Evolutionary conservation across 2,329 filamentous ascomycete genomes (phyloP), one percentile per base, ranked within the genome.

Genomic region (Pseudogymnoascus destructans): DNA sequence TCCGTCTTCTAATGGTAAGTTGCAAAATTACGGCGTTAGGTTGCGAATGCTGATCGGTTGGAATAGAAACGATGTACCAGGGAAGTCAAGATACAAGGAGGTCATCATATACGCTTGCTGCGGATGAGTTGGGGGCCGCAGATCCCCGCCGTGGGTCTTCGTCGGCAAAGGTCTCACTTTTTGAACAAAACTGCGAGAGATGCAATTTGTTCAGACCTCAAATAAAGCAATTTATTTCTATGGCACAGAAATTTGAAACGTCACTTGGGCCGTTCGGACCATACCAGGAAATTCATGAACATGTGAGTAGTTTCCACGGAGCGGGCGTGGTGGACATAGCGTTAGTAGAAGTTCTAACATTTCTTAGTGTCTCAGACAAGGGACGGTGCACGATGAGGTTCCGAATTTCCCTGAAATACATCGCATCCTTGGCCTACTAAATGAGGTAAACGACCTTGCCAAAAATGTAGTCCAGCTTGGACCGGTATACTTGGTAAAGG

Each of bases 361-460:
- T 32, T 52, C 25, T 32, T 52, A 52, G 46, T 52, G 46, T 5
- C 46, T 52, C 15, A 30, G 46, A 52, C 46, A 52, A 52, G 46
- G 46, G 25, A 52, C 5, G 5, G 25, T 9, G 8, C 46, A 52
- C 15, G 46, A 52, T 11, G 46, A 32, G 5, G 46, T 52, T 13
- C 46, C 46, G 10, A 52, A 52, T 52, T 52, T 52, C 25, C n/a
- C 46, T 52, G 46, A 52, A 52, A 52, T 52, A 52, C 46, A 52
- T 49, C 66, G 66, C 64, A 57, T 69, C 17, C 57, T 69, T n/a
- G 61, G 60, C 52, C 66, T 62, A 27, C 63, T 68, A 42, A 59
- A 66, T 60, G 61, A 65, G 30, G 64, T 66, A 32, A 69, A 67
- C 61, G 61, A 63, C 23, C 61, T 68, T 35, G 65, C 66, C 38